Conservation (phyloP, 2,329 filamentous ascomycete species). For the Pseudopyrenochaeta lycopersici region DNA sequence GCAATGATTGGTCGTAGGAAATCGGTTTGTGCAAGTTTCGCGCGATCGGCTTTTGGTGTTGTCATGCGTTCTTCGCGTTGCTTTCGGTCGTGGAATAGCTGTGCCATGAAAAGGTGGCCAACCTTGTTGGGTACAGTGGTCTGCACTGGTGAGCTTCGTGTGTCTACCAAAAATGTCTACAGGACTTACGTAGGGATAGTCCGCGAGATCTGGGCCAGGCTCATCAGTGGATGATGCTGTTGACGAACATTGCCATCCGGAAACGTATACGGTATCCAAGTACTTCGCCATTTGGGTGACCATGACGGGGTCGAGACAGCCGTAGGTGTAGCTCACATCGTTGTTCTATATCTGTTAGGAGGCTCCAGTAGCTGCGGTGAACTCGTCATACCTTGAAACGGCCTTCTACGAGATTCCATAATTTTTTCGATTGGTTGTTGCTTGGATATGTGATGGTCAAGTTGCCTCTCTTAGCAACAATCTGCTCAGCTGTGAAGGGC, state of each 20-base stretch:
- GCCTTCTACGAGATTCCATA: constrained; percentile 87
- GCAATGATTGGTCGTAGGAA: constrained; percentile 96
- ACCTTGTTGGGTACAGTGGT: constrained; percentile 99
- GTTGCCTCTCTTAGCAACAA: constrained; percentile 92
- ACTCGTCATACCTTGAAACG: constrained; percentile 75
- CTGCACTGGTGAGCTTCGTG: constrained; percentile 55
- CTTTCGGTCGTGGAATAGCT: constrained; percentile 99
- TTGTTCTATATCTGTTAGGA: constrained; percentile 66
- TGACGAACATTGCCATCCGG: constrained; percentile 97
- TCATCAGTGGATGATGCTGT: constrained; percentile 95
- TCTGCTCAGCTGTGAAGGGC: constrained; percentile 94
- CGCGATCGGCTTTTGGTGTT: constrained; percentile 75
- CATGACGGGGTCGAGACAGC: constrained; percentile 97
- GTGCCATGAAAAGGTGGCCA: constrained; percentile 95
- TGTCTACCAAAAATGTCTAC: neutral
- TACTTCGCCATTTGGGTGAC: constrained; percentile 99
- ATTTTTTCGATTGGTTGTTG: constrained; percentile 89
- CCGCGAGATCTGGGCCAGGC: constrained; percentile 95
- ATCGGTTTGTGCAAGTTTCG: constrained; percentile 81
- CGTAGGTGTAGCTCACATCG: constrained; percentile 93
- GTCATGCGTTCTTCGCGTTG: constrained; percentile 93
- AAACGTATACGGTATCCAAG: constrained; percentile 97
- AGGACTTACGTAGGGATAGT: constrained; percentile 74
- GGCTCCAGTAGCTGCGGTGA: neutral
- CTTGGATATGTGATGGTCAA: constrained; percentile 92